Evolutionary conservation across 108 stramenopile species (phyloP).

Genomic region (Stephanodiscus minutulus): DNA sequence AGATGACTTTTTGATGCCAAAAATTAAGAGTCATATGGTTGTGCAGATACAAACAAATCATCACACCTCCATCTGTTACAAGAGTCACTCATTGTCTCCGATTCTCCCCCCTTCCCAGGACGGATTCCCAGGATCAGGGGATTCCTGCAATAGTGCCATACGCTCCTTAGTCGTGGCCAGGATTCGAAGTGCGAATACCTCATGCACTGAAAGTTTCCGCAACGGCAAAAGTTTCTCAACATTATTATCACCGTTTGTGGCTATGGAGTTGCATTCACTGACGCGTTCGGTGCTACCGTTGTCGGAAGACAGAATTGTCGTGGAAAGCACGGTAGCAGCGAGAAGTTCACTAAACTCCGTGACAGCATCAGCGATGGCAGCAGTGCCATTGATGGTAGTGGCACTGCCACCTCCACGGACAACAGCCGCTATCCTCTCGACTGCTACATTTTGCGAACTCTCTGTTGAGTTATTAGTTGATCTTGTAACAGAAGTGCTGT

Average conservation of each 20-base stretch:
- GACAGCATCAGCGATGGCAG: background rate
- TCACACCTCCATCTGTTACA: background rate
- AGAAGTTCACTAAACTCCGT: background rate
- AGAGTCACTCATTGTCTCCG: background rate
- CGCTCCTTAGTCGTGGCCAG: slow-evolving; percentile 44
- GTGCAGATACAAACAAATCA: background rate
- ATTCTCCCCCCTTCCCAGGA: background rate
- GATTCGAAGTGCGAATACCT: slow-evolving; percentile 40
- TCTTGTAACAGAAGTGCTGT: background rate
- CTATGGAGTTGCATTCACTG: background rate
- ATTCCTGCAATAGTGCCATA: slow-evolving; percentile 32
- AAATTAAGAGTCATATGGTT: no score
- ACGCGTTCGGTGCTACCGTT: background rate
- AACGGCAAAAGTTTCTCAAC: background rate
- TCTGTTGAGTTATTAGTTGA: background rate
- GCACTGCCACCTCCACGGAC: slow-evolving; percentile 18
- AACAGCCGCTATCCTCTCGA: slow-evolving; percentile 5
- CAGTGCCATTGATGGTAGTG: background rate
- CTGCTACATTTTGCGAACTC: background rate
- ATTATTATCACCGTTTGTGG: background rate
- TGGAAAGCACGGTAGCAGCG: slow-evolving; percentile 11
- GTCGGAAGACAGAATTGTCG: background rate
- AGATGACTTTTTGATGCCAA: background rate
- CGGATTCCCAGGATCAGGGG: background rate
- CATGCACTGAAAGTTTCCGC: slow-evolving; percentile 39